Base-by-base conservation (phyloP, 1,284 basidiomycete genomes). In the Naganishia cerealis region DNA sequence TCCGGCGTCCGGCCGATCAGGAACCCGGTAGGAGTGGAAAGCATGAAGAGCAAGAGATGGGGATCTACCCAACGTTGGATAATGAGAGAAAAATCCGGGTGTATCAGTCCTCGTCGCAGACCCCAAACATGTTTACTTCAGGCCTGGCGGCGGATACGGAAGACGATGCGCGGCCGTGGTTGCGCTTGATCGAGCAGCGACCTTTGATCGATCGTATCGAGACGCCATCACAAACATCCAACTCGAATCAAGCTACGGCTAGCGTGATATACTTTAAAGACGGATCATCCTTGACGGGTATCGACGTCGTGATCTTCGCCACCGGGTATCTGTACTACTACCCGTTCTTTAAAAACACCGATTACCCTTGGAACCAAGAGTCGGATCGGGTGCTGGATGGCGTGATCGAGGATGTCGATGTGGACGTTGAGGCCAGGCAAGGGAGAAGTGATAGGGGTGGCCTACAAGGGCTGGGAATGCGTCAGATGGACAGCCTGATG, bases 251-350 rank as follows among this genome's bases (percentile, higher is more conserved):
- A 33, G 29, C 29, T 2, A 33, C 0, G 73, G 13, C 38, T 18
- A 58, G 75, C 0, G 39, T 56, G 10, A 75, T 81, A 24, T 71
- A 75, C 50, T 77, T 81, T 58, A 67, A 73, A 15, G 73, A 77
- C 33, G 75, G 73, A 0, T 53, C 66, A 13, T 53, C 40, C 7
- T 54, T 81, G 7, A 50, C 68, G 0, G 75, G 75, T 18, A 73
- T 82, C 13, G 80, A 82, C 52, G 68, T 73, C 0, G 78, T 83
- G 68, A 76, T 82, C 56, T 83, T 79, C 68, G 82, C 82, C 3
- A 83, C 82, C 0, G 82, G 82, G 12, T 83, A 83, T 70, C 75
- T 77, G 65, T 82, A 78, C 71, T 72, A 76, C 24, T 80, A 80
- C 68, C 81, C 81, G 0, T 83, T 82, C 71, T 76, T 74, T 56